phyloP scores from a whole-genome alignment of 2,329 filamentous ascomycete genomes.

The Trichoderma sp. region DNA sequence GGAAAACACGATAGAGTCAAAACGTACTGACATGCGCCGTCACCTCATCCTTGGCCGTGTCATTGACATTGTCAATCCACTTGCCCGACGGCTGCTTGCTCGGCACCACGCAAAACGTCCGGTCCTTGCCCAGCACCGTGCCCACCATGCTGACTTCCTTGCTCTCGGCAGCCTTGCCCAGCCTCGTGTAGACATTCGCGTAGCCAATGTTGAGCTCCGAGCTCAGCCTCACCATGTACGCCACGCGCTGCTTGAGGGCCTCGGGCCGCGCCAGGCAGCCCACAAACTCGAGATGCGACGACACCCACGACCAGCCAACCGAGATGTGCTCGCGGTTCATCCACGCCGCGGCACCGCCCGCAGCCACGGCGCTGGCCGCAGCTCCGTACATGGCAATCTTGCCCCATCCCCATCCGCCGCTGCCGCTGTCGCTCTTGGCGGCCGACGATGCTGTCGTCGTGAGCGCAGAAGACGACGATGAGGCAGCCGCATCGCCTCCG shows the following conservation, averaged over 20 bases:
- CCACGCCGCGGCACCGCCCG: slow-evolving; percentile 83
- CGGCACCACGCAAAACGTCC: slow-evolving; percentile 89
- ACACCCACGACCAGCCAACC: slow-evolving; percentile 77
- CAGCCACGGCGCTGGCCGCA: slow-evolving; percentile 78
- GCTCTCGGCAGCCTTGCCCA: slow-evolving; percentile 67
- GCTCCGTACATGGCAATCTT: slow-evolving; percentile 84
- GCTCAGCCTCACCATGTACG: slow-evolving; percentile 65
- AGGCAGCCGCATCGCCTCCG: slow-evolving; percentile 28
- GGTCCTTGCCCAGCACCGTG: slow-evolving; percentile 65
- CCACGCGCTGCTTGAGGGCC: slow-evolving; percentile 74
- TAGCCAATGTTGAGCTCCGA: slow-evolving; percentile 72
- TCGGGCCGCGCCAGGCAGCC: slow-evolving; percentile 83
- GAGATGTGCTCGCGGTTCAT: slow-evolving; percentile 78
- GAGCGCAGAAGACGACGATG: slow-evolving; percentile 26
- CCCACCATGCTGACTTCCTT: slow-evolving; percentile 56
- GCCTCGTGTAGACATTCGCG: slow-evolving; percentile 81
- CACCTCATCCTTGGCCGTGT: slow-evolving; percentile 76
- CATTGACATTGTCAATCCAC: slow-evolving; percentile 76
- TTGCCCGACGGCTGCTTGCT: slow-evolving; percentile 53
- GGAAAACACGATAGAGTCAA: not conserved
- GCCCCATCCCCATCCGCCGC: slow-evolving; percentile 72
- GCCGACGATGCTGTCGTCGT: slow-evolving; percentile 2
- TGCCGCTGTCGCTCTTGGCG: slow-evolving; percentile 26
- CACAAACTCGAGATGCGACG: slow-evolving; percentile 90
- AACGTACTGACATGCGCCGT: slow-evolving; percentile 70